Evolutionary conservation across 257 asterid species (phyloP).

Genomic region (Ophiorrhiza pumila): DNA sequence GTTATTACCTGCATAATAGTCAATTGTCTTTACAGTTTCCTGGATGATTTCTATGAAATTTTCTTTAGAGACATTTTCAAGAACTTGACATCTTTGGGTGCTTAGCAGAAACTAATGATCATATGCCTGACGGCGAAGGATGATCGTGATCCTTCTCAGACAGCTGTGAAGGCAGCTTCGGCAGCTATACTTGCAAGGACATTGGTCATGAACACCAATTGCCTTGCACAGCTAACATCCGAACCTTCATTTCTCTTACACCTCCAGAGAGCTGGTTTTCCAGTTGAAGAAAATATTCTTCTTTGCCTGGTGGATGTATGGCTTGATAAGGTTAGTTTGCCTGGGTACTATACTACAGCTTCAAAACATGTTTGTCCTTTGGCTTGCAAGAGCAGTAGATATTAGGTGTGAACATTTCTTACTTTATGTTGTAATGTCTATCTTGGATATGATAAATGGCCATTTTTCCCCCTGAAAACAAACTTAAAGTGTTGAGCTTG

Average conservation of each 20-base stretch:
- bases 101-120: constrained; percentile 65
- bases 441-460: not conserved
- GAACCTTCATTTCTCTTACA: constrained; percentile 62
- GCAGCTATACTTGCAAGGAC: constrained; percentile 91
- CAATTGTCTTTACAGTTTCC: not conserved
- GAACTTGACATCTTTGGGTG: constrained; percentile 8
- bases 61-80: constrained; percentile 9
- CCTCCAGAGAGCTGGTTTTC: constrained; percentile 73
- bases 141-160: constrained; percentile 78
- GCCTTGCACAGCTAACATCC: constrained; percentile 80
- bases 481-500: not conserved
- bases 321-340: constrained; percentile 81
- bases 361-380: not conserved
- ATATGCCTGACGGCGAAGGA: constrained; percentile 87
- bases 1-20: constrained; percentile 11
- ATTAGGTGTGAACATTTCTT: not conserved
- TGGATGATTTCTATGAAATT: not conserved
- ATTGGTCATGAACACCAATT: constrained; percentile 85
- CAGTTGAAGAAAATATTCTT: constrained; percentile 75
- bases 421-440: not conserved
- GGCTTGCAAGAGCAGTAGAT: not conserved
- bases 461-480: not conserved
- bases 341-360: not conserved
- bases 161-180: constrained; percentile 74
- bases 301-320: constrained; percentile 91